Conservation (phyloP, 2,329 filamentous ascomycete genomes). For the Aspergillus candidus region DNA sequence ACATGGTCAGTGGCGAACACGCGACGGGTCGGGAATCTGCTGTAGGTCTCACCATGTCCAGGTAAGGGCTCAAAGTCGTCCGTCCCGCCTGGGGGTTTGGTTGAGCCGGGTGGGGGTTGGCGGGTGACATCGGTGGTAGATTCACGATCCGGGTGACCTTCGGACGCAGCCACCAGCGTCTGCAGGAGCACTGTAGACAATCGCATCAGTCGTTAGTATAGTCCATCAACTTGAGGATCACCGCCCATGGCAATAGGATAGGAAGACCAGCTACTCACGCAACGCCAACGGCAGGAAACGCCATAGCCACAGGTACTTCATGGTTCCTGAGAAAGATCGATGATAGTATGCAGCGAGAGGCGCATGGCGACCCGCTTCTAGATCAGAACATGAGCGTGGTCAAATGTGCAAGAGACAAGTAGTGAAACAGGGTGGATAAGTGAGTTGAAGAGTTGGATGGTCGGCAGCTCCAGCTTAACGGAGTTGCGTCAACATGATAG, state of each 20-base stretch:
- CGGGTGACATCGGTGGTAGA: conserved; percentile 13
- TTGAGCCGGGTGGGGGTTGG: conserved; percentile 14
- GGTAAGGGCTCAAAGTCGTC: conserved; percentile 14
- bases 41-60: conserved; percentile 24
- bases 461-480: not conserved
- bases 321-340: conserved; percentile 23
- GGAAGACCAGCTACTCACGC: conserved; percentile 20
- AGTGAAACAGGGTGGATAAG: not conserved
- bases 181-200: conserved; percentile 26
- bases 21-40: not conserved
- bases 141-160: conserved; percentile 14
- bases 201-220: no score
- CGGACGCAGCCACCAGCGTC: conserved; percentile 22
- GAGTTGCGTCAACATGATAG: conserved; percentile 1
- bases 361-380: conserved; percentile 28
- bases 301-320: conserved; percentile 29
- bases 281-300: conserved; percentile 30
- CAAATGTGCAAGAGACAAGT: not conserved
- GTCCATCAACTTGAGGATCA: conserved; percentile 3
- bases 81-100: conserved; percentile 17
- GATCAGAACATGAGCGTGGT: conserved; percentile 5
- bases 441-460: not conserved
- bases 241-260: conserved; percentile 2
- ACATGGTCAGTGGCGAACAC: not conserved
- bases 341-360: conserved; percentile 19